Conservation (phyloP, 257 asterid genomes). For the Gynochthodes officinalis region DNA sequence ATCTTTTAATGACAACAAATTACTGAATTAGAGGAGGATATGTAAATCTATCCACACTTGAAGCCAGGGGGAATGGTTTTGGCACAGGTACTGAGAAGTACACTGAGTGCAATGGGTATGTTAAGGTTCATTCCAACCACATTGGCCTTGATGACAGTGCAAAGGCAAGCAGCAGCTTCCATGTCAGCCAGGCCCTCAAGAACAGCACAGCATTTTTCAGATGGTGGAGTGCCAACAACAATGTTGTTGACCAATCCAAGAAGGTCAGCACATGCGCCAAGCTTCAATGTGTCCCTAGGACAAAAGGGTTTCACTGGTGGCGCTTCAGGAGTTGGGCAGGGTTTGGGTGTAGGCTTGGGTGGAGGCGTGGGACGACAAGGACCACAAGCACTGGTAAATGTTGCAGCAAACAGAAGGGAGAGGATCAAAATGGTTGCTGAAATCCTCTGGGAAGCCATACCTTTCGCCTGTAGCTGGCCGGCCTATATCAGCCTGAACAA, state of each 20-base stretch:
- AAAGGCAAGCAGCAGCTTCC: conserved; percentile 87
- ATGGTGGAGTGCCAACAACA: conserved; percentile 55
- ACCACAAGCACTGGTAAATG: conserved; percentile 45
- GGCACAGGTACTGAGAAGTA: conserved; percentile 54
- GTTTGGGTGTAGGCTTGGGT: conserved; percentile 27
- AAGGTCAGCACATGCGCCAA: conserved; percentile 61
- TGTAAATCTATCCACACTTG: conserved; percentile 41
- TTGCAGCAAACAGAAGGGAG: conserved; percentile 40
- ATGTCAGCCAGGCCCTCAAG: conserved; percentile 66
- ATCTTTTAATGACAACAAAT: background rate
- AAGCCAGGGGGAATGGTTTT: conserved; percentile 69
- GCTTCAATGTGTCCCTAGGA: conserved; percentile 77
- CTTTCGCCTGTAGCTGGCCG: conserved; percentile 6
- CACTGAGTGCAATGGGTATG: conserved; percentile 72
- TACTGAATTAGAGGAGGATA: no score
- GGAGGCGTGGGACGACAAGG: conserved; percentile 30
- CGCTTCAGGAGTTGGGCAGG: conserved; percentile 28
- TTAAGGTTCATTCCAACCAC: conserved; percentile 79
- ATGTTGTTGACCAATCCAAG: conserved; percentile 49
- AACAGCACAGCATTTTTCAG: conserved; percentile 52
- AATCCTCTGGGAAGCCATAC: conserved; percentile 43
- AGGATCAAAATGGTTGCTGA: conserved; percentile 30
- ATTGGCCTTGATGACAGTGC: conserved; percentile 76
- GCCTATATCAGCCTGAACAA: no score
- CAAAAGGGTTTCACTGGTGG: conserved; percentile 62